Conservation (phyloP, 768 basidiomycete species). For the Coprinellus micaceus region DNA sequence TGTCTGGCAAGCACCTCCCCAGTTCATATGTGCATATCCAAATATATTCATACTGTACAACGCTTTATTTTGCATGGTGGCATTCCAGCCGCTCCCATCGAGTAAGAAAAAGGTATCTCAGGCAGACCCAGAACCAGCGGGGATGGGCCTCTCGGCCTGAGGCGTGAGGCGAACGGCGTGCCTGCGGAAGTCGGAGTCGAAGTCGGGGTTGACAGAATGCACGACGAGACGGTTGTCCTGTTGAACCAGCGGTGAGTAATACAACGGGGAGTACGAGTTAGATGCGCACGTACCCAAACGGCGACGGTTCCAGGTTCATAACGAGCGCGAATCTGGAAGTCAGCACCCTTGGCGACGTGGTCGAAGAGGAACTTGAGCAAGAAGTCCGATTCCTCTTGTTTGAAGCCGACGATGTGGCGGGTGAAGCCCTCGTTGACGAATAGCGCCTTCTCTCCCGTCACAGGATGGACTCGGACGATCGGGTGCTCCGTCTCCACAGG, state of each 20-base stretch:
- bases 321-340: constrained; percentile 46
- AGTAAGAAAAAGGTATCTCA: no score
- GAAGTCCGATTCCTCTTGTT: constrained; percentile 51
- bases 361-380: constrained; percentile 53
- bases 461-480: constrained; percentile 55
- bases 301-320: constrained; percentile 55
- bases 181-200: constrained; percentile 30
- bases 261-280: background rate
- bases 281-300: constrained; percentile 42
- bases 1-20: no score
- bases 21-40: no score
- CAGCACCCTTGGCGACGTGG: constrained; percentile 47
- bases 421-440: constrained; percentile 59
- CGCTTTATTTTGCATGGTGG: no score
- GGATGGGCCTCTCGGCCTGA: constrained; percentile 33
- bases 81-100: no score
- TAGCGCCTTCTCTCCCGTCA: constrained; percentile 59
- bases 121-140: no score
- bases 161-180: constrained; percentile 48
- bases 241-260: background rate
- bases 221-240: constrained; percentile 43
- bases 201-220: constrained; percentile 41
- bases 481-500: constrained; percentile 51
- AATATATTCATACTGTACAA: no score
- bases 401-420: constrained; percentile 51